A percentile compares a stretch with the other conserved stretches of the same genome.
Evolutionary conservation across 2,329 filamentous ascomycete species (phyloP).

Genomic region (Alternaria metachromatica): DNA sequence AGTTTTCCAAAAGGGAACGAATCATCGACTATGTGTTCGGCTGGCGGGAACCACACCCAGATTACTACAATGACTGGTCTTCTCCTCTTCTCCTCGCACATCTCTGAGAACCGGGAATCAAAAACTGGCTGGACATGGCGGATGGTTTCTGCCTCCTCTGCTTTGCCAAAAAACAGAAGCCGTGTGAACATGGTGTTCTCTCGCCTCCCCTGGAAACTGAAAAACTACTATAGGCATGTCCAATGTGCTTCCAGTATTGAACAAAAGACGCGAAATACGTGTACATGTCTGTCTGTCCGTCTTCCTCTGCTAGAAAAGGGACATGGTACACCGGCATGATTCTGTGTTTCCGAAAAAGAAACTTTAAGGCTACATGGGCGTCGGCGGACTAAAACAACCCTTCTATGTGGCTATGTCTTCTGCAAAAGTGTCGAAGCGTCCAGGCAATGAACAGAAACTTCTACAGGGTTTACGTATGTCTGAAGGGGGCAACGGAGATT

Average conservation of each 20-base stretch:
- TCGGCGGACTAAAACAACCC: background rate
- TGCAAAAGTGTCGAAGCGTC: fast-evolving
- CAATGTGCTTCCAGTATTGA: background rate
- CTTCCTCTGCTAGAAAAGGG: background rate
- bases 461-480: fast-evolving
- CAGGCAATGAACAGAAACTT: background rate
- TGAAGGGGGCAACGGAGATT: fast-evolving
- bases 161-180: background rate
- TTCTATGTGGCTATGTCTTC: fast-evolving
- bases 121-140: fast-evolving
- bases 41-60: too few species aligned
- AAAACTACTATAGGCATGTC: fast-evolving
- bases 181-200: background rate
- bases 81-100: background rate
- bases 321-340: too few species aligned
- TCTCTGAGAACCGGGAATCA: background rate
- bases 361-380: background rate
- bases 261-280: fast-evolving
- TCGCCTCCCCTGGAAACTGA: background rate
- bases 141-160: background rate
- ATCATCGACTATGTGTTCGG: background rate
- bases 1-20: background rate
- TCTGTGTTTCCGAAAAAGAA: fast-evolving
- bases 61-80: too few species aligned
- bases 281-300: fast-evolving